Evolutionary conservation across 2,329 filamentous ascomycete species (phyloP).

Genomic region (Hirsutella rhossiliensis): DNA sequence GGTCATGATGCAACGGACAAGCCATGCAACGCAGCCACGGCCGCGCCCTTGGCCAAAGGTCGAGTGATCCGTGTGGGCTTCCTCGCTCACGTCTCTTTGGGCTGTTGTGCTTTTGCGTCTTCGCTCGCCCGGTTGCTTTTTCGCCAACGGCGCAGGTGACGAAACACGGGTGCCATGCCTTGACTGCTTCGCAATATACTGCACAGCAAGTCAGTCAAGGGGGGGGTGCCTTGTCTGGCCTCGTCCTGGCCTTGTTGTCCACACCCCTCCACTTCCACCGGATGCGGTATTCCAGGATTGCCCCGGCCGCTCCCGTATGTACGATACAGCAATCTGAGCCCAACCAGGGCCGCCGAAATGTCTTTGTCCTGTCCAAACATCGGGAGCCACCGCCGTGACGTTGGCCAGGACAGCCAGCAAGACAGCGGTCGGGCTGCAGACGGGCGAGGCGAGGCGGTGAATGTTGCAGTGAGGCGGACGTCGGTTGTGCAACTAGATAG

Average conservation of each 20-base stretch:
- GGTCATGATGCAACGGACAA: no score
- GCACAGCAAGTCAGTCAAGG: neutral
- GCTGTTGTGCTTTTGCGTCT: no score
- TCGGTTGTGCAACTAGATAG: neutral
- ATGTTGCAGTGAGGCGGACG: constrained; percentile 2
- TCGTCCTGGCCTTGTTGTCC: neutral
- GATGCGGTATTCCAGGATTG: neutral
- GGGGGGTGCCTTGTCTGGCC: neutral
- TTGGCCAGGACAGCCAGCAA: neutral
- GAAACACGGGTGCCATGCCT: neutral
- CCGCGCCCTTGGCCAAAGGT: no score
- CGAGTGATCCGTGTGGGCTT: no score
- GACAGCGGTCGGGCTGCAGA: neutral
- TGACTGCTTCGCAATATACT: neutral
- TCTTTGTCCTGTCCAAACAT: neutral
- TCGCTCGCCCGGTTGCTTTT: neutral
- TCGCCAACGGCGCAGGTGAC: neutral
- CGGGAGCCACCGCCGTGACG: neutral
- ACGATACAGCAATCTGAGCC: neutral
- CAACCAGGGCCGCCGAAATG: neutral
- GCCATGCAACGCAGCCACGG: no score
- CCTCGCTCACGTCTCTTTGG: no score
- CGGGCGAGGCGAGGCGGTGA: constrained; percentile 3
- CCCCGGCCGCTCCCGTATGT: neutral
- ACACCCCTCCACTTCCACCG: neutral